These are phyloP conservation scores for Polychytrium aggregatum DNA, from an alignment of 192 early-diverging fungal species.

Conservation along the genomic window DNA sequence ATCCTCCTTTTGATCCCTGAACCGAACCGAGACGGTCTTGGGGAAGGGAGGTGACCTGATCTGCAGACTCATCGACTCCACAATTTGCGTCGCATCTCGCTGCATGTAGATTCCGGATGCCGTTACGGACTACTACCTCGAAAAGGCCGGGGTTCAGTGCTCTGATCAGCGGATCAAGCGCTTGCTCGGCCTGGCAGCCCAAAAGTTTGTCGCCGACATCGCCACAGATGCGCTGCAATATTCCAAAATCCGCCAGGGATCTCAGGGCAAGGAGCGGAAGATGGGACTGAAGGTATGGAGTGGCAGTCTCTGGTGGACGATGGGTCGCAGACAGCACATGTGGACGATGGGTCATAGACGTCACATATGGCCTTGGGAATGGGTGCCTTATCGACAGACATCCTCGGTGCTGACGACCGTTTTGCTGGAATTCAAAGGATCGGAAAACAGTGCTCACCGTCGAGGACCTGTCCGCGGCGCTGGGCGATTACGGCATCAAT, in stretches of 20 bases:
- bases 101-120: slow-evolving; percentile 71
- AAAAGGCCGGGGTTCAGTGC: slow-evolving; percentile 64
- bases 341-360: background rate
- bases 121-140: slow-evolving; percentile 85
- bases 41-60: too few species aligned
- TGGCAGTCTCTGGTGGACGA: too few species aligned
- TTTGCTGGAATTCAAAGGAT: too few species aligned
- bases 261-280: slow-evolving; percentile 55
- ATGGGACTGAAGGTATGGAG: slow-evolving; percentile 15
- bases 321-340: too few species aligned
- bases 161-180: slow-evolving; percentile 69
- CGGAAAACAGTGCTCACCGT: slow-evolving; percentile 70
- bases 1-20: too few species aligned
- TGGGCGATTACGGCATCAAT: slow-evolving; percentile 88
- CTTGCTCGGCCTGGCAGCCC: slow-evolving; percentile 66
- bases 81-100: background rate
- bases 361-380: too few species aligned
- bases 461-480: slow-evolving; percentile 83
- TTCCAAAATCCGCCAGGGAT: slow-evolving; percentile 64
- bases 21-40: too few species aligned
- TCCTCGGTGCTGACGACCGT: slow-evolving; percentile 3
- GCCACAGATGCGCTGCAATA: slow-evolving; percentile 78
- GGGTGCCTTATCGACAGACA: too few species aligned
- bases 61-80: background rate
- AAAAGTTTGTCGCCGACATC: slow-evolving; percentile 79